Evolutionary conservation across 192 early-diverging fungal genomes (phyloP), one percentile per base, ranked within the genome.

Genomic region (Kappamyces sp.): DNA sequence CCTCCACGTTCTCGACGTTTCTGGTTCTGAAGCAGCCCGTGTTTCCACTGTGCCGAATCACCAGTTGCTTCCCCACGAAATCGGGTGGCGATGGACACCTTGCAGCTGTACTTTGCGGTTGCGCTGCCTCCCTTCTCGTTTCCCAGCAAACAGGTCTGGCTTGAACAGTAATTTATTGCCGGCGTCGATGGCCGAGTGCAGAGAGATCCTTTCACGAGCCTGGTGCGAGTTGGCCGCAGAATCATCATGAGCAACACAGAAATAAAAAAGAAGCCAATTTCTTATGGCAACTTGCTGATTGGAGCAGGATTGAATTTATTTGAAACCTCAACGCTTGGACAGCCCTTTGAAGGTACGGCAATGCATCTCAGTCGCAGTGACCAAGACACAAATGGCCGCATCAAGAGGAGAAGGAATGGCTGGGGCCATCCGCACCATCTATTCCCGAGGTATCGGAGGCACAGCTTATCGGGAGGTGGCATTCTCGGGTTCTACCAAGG

Each of bases 401-500:
- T 87, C 90, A 75, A 85, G 91, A 33, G 86, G 76, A 43, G 86
- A 90, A 60, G 80, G 75, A 47, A 78, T 91, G 47, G 59, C 70
- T 36, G 77, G 75, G 15, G 77, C 89, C 36, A 59, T 89, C 13
- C 72, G 72, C 41, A 83, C 80, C 64, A 87, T 87, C 33, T 90
- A 83, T 54, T 66, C 76, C 37, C 85, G 91, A 42, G 90, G 23
- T 23, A 23, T 0, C 23, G 23, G 23, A 23, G 23, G 23, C 23
- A 23, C 23, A 23, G 23, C 23, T 23, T 23, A 23, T 23, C 23
- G 23, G 23, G 23, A 23, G 57, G 91, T 59, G 90, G 90, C 9
- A 57, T 93, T 53, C 55, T 84, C 23, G 91, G 91, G n/a, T 93
- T 91, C 70, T 93, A 89, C 66, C 91, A 93, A 70, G 91, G 91